Conservation (phyloP, 371 early-diverging fungal genomes). For the Mucor piriformis region DNA sequence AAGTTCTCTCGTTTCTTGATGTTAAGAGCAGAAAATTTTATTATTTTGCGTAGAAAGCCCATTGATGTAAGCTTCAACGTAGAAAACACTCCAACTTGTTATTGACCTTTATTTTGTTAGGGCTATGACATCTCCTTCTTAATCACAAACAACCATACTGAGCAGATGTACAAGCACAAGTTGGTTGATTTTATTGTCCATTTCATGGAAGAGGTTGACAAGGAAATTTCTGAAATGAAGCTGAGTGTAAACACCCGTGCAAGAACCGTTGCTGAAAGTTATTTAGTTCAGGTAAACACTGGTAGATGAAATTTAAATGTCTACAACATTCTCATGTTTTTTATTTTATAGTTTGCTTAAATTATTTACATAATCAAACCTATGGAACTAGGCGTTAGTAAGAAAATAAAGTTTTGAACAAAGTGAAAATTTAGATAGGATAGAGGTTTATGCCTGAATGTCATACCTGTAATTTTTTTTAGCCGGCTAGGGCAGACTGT, state of each 20-base stretch:
- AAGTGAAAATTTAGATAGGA: no score
- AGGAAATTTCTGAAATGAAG: constrained; percentile 98
- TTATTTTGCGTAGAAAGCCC: constrained; percentile 91
- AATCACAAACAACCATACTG: constrained; percentile 94
- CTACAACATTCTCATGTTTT: neutral
- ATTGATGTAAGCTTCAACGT: constrained; percentile 62
- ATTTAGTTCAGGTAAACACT: constrained; percentile 57
- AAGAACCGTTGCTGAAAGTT: constrained; percentile 91
- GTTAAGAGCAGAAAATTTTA: constrained; percentile 95
- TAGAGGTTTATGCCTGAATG: no score
- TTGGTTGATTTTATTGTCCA: constrained; percentile 96
- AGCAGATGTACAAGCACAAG: constrained; percentile 97
- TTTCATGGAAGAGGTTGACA: constrained; percentile 99
- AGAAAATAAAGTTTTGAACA: no score
- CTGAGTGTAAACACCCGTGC: constrained; percentile 94
- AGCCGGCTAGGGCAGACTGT: no score
- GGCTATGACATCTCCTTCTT: constrained; percentile 96
- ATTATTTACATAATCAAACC: no score
- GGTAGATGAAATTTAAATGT: neutral
- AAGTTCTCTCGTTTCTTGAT: constrained; percentile 97
- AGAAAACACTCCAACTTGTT: neutral
- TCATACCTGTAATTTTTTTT: no score
- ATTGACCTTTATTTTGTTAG: constrained; percentile 32
- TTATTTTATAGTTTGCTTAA: constrained; percentile 18
- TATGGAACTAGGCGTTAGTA: no score